phyloP scores from a whole-genome alignment of 768 basidiomycete genomes.

The Postia placenta region DNA sequence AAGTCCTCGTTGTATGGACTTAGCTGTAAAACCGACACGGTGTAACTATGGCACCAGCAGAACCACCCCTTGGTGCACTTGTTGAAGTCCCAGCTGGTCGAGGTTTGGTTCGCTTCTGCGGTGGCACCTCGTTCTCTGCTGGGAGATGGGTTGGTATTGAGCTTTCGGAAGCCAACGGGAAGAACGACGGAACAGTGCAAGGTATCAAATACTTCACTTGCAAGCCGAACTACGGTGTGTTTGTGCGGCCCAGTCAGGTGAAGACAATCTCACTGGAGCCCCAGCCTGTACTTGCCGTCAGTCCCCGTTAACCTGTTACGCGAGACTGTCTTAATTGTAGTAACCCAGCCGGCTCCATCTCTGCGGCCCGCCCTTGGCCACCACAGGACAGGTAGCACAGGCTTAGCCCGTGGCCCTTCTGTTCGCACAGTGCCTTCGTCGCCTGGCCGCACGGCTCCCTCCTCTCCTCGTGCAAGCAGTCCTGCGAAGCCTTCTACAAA shows the following conservation, averaged over 20 bases:
- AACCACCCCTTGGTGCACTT: conserved; percentile 59
- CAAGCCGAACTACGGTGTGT: conserved; percentile 73
- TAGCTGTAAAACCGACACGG: no score
- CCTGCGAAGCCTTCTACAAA: conserved; percentile 43
- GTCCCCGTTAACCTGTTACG: no score
- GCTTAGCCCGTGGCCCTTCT: conserved; percentile 18
- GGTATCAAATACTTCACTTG: conserved; percentile 81
- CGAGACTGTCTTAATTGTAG: no score
- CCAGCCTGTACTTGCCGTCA: conserved; percentile 11
- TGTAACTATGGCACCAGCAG: conserved; percentile 35
- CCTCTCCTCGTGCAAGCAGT: conserved; percentile 59
- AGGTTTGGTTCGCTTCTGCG: conserved; percentile 83
- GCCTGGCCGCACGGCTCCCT: conserved; percentile 7
- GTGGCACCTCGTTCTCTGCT: conserved; percentile 72
- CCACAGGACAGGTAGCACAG: conserved; percentile 52
- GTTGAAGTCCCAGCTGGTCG: conserved; percentile 78
- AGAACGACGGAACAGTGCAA: conserved; percentile 91
- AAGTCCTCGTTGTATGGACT: no score
- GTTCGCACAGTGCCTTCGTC: conserved; percentile 20
- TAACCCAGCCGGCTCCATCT: no score
- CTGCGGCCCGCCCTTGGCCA: conserved; percentile 40
- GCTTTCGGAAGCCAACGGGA: conserved; percentile 75
- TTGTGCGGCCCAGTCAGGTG: conserved; percentile 83
- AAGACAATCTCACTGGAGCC: conserved; percentile 37
- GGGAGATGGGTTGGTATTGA: conserved; percentile 98